Evolutionary conservation across 495 filamentous ascomycete genomes (phyloP), one percentile per base, ranked within the genome.

Genomic region (Patellaria atrata): DNA sequence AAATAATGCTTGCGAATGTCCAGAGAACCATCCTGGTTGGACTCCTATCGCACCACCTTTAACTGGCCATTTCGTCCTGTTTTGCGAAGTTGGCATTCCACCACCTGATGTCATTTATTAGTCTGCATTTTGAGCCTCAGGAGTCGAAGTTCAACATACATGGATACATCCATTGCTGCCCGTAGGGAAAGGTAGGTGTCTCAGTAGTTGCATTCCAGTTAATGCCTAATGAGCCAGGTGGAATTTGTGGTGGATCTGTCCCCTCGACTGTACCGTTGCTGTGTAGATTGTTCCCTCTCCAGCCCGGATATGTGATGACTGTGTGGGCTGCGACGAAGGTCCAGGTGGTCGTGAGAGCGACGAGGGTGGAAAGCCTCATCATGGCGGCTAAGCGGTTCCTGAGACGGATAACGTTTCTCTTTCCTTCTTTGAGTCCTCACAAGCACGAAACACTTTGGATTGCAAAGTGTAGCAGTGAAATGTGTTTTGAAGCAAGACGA

Each of bases 121-220:
- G 27, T 15, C 28, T n/a, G n/a, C n/a, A n/a, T n/a, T n/a, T n/a
- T 13, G 22, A 3, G 21, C 15, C 13, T 14, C 4, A 15, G 19
- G 8, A 14, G 10, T 17, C 22, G 22, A 37, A 22, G 22, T 18
- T 21, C 11, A 33, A 63, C 81, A 65, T 62, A 97, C 89, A 99
- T 59, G 91, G 89, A 66, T 94, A 99, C 56, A 78, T 75, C 87
- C 89, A 96, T 62, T 94, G 80, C 82, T 93, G 87, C 59, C 91
- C 89, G 48, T 82, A 93, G 3, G 85, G 86, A 51, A 70, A 91
- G 4, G 58, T 51, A 27, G 47, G 39, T 16, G 60, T 57, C 25
- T 52, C 55, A 33, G 18, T 5, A n/a, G 64, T 67, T 12, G 30
- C 30, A 48, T 55, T 46, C 10, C 26, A 55, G n/a, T 63, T 65